Evolutionary conservation across 805 yeast species (phyloP).

Genomic region (Pichia kluyveri): DNA sequence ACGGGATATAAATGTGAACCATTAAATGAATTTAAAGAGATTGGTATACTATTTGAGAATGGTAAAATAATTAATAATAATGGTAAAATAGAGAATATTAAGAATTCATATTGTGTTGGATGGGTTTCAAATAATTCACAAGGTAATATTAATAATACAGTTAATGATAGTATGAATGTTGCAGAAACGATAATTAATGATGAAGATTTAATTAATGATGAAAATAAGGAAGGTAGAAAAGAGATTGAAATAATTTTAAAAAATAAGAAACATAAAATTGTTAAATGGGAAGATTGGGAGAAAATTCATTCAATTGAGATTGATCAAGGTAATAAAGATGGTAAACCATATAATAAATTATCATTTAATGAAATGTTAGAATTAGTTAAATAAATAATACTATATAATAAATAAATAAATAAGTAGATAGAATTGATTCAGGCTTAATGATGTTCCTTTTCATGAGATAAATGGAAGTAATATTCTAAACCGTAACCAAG

Average conservation of each 20-base stretch:
- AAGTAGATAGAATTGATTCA: conserved; percentile 1
- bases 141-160: conserved; percentile 88
- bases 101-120: conserved; percentile 71
- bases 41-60: conserved; percentile 37
- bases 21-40: conserved; percentile 45
- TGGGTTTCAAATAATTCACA: conserved; percentile 85
- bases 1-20: conserved; percentile 76
- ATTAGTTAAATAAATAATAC: not conserved
- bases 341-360: conserved; percentile 54
- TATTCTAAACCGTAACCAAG: conserved; percentile 90
- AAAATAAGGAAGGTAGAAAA: conserved; percentile 20
- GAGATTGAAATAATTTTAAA: conserved; percentile 18
- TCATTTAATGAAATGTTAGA: conserved; percentile 36
- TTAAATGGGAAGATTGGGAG: conserved; percentile 64
- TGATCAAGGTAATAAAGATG: conserved; percentile 34
- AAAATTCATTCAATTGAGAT: conserved; percentile 46
- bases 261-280: conserved; percentile 20
- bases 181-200: conserved; percentile 61
- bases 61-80: conserved; percentile 38
- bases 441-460: conserved; percentile 38
- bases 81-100: conserved; percentile 32
- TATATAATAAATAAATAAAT: conserved; percentile 10
- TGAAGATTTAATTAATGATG: conserved; percentile 7
- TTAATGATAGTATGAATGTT: conserved; percentile 73
- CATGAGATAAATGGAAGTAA: conserved; percentile 76